Conservation (phyloP, 345 rosid genomes). For the Chamaenerion angustifolium region DNA sequence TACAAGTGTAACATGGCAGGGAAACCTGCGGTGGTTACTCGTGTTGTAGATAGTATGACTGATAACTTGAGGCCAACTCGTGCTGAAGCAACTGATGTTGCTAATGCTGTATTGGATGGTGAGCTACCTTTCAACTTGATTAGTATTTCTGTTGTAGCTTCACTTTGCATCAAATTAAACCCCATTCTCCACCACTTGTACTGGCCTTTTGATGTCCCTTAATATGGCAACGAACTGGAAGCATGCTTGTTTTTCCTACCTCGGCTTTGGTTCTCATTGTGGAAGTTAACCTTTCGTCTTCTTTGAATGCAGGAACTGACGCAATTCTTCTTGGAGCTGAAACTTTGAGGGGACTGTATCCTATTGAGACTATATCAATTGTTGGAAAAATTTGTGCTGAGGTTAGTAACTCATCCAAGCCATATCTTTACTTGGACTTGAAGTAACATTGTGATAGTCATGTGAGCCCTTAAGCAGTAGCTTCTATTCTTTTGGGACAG, state of each 20-base stretch:
- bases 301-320: conserved; percentile 58
- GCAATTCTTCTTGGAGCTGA: conserved; percentile 99
- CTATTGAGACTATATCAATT: conserved; percentile 79
- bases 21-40: conserved; percentile 91
- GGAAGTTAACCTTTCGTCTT: neutral
- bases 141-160: no score
- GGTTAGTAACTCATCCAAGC: conserved; percentile 24
- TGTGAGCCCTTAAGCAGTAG: no score
- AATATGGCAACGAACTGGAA: neutral
- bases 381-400: conserved; percentile 94
- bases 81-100: conserved; percentile 99
- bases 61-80: conserved; percentile 90
- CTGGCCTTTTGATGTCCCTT: neutral
- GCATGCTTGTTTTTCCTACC: neutral
- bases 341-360: conserved; percentile 85
- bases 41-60: conserved; percentile 98
- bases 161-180: no score
- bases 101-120: conserved; percentile 97
- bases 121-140: neutral
- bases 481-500: no score
- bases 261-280: neutral
- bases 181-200: no score
- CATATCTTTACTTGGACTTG: no score
- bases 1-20: conserved; percentile 98
- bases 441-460: no score